Conservation (phyloP, 2,329 filamentous ascomycete species). For the Penicillium psychrosexuale region DNA sequence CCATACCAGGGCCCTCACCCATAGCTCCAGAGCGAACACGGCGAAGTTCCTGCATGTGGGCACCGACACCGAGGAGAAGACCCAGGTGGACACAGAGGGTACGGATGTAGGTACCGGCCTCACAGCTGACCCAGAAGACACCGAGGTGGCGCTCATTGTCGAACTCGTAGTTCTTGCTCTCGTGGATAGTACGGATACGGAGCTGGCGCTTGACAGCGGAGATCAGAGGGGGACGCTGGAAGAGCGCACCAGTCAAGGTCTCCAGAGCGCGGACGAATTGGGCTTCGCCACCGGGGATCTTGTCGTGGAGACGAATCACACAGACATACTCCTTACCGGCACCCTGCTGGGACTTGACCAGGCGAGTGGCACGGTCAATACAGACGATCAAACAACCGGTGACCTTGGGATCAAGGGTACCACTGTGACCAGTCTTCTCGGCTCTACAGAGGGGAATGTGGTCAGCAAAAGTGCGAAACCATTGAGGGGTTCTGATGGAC, state of each 20-base stretch:
- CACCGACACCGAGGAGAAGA: slow-evolving; percentile 74
- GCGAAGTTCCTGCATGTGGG: slow-evolving; percentile 96
- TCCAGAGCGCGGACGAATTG: slow-evolving; percentile 92
- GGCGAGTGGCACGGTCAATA: slow-evolving; percentile 91
- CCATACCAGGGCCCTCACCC: slow-evolving; percentile 83
- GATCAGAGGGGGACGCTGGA: slow-evolving; percentile 95
- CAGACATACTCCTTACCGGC: slow-evolving; percentile 99
- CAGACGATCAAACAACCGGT: slow-evolving; percentile 93
- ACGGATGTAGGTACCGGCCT: slow-evolving; percentile 97
- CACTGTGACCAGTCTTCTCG: slow-evolving; percentile 97
- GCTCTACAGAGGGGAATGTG: slow-evolving; percentile 51
- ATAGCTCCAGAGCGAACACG: slow-evolving; percentile 92
- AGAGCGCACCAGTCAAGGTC: slow-evolving; percentile 91
- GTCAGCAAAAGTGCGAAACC: slow-evolving; percentile 15
- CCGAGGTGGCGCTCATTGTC: slow-evolving; percentile 96
- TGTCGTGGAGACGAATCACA: slow-evolving; percentile 92
- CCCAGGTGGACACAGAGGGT: slow-evolving; percentile 95
- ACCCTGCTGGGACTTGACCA: slow-evolving; percentile 98
- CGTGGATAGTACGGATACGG: slow-evolving; percentile 95
- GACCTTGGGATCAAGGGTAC: slow-evolving; percentile 97
- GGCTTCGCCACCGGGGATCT: slow-evolving; percentile 85
- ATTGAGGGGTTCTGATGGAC: not conserved
- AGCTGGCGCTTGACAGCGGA: slow-evolving; percentile 98
- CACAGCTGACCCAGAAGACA: slow-evolving; percentile 99
- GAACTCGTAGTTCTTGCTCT: slow-evolving; percentile 94